Conservation (phyloP, 176 grass and related monocot genomes). For the Ensete glaucum region DNA sequence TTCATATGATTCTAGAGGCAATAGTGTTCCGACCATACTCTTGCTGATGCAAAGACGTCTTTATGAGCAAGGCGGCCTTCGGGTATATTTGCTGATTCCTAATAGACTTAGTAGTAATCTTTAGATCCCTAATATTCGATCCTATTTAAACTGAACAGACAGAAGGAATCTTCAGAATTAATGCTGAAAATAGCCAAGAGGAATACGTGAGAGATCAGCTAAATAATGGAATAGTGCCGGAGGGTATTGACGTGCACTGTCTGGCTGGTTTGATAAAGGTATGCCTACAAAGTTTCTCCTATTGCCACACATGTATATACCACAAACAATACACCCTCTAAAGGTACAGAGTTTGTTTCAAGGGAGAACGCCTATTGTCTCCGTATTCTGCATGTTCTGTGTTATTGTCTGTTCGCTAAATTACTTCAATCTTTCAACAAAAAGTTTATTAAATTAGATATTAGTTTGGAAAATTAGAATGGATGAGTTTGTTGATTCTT, state of each 20-base stretch:
- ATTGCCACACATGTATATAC: too few species aligned
- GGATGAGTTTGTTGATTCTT: background rate
- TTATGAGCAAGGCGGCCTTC: constrained; percentile 60
- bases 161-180: constrained; percentile 83
- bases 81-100: constrained; percentile 18
- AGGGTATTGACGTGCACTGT: constrained; percentile 74
- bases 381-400: background rate
- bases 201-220: constrained; percentile 70
- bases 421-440: background rate
- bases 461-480: background rate
- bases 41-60: constrained; percentile 68
- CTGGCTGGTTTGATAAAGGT: constrained; percentile 80
- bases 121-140: background rate
- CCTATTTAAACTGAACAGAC: constrained; percentile 35
- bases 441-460: background rate
- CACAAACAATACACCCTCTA: too few species aligned
- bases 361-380: too few species aligned
- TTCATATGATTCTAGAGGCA: constrained; percentile 77
- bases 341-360: too few species aligned
- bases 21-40: constrained; percentile 72
- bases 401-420: background rate
- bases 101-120: constrained; percentile 7
- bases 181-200: constrained; percentile 70
- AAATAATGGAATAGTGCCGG: constrained; percentile 51
- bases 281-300: background rate